Conservation (phyloP, 345 rosid species). For the Carallia pectinifolia region DNA sequence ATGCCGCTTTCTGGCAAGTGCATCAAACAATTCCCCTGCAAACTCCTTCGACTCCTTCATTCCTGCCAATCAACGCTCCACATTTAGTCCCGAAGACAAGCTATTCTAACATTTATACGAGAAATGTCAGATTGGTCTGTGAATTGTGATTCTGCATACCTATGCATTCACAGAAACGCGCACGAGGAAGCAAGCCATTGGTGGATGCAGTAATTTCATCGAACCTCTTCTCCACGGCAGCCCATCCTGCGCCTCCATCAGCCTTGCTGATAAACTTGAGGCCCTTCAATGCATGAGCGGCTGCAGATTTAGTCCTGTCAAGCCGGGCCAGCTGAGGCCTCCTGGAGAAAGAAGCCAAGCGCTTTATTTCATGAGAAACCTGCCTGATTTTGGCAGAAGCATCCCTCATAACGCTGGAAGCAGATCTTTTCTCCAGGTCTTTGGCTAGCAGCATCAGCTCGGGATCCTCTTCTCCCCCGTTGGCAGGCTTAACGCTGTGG, state of each 20-base stretch:
- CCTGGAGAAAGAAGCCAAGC: slow-evolving; percentile 50
- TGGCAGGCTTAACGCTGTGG: slow-evolving; percentile 36
- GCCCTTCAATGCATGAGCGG: slow-evolving; percentile 59
- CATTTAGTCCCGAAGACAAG: neutral
- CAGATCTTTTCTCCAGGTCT: slow-evolving; percentile 49
- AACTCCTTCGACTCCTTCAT: slow-evolving; percentile 77
- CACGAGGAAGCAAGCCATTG: slow-evolving; percentile 43
- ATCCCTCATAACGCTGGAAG: slow-evolving; percentile 34
- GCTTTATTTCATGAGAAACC: slow-evolving; percentile 62
- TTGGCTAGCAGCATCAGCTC: too few species aligned
- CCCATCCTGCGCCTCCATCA: slow-evolving; percentile 74
- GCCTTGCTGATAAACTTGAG: slow-evolving; percentile 71
- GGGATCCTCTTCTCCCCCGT: slow-evolving; percentile 40
- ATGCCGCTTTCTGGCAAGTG: slow-evolving; percentile 56
- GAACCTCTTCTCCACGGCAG: slow-evolving; percentile 62
- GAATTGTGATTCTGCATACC: slow-evolving; percentile 27
- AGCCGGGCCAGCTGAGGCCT: slow-evolving; percentile 41
- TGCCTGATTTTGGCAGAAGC: slow-evolving; percentile 54
- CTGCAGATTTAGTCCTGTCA: slow-evolving; percentile 68
- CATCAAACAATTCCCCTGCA: slow-evolving; percentile 62
- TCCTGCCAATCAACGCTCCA: slow-evolving; percentile 32
- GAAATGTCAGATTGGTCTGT: too few species aligned
- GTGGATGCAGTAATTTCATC: slow-evolving; percentile 53
- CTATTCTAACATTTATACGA: neutral
- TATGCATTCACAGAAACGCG: slow-evolving; percentile 63